Conservation (phyloP, 2,329 filamentous ascomycete species). For the Diplocarpon mali region DNA sequence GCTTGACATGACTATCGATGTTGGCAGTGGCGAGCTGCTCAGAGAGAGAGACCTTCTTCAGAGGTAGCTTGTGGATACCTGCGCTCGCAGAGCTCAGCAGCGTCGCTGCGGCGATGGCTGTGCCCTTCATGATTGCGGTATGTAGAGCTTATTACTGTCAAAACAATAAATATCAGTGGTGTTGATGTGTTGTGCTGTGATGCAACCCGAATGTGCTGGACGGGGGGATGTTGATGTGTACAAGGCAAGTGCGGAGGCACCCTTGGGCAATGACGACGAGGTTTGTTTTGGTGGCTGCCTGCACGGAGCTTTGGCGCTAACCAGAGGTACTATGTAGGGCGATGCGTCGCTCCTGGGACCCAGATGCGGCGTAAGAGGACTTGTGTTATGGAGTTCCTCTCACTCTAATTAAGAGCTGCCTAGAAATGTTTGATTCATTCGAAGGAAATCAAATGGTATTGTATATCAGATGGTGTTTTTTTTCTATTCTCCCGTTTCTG, state of each 20-base stretch:
- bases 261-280: too few species aligned
- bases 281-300: slow-evolving; percentile 2
- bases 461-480: too few species aligned
- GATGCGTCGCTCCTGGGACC: too few species aligned
- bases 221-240: not conserved
- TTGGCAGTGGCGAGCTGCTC: slow-evolving; percentile 84
- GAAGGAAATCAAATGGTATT: too few species aligned
- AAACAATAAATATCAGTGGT: slow-evolving; percentile 17
- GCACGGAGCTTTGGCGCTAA: not conserved
- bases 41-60: slow-evolving; percentile 87
- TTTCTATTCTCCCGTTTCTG: too few species aligned
- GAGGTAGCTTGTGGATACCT: slow-evolving; percentile 89
- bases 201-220: slow-evolving; percentile 11
- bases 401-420: too few species aligned
- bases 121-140: slow-evolving; percentile 63
- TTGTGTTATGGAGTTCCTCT: too few species aligned
- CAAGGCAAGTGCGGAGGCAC: too few species aligned
- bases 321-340: too few species aligned
- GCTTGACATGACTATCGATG: slow-evolving; percentile 70
- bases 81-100: slow-evolving; percentile 76
- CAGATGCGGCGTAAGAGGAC: too few species aligned
- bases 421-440: too few species aligned
- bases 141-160: slow-evolving; percentile 18
- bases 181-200: slow-evolving; percentile 2
- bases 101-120: slow-evolving; percentile 65